Base-by-base conservation (phyloP, 2,329 filamentous ascomycete genomes). In the Cladosporium sp. region DNA sequence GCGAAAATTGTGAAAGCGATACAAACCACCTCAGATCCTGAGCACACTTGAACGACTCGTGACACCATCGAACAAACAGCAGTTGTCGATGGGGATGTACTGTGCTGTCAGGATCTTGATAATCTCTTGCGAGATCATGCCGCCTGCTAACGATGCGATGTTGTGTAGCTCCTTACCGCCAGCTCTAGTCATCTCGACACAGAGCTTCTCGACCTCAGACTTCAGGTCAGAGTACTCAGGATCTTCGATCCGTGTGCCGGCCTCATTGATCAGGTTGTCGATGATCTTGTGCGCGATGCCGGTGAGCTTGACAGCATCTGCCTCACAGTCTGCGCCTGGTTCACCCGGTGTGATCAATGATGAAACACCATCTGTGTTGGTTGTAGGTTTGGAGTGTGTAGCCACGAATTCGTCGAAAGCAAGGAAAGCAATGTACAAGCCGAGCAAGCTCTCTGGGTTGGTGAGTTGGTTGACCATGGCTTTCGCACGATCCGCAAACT, bases 81-180 rank as follows among this genome's bases (percentile, higher is more conserved):
- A 83, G 60, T 86, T 85, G 68, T 86, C 82, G 8, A 86, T 75
- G 1, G 84, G 84, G 10, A 85, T 76, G 67, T 87, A 87, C 71
- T 87, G 84, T 66, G 81, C 79, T n/a, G 84, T 87, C 44, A 93
- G 83, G 72, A 85, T 81, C 71, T 99, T 99, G 76, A 99, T 95
- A 61, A 93, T 84, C 76, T 99, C 94, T 74, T 99, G 95, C n/a
- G 93, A 91, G 48, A 95, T 88, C 78, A 99, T 88, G 3, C 94
- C 95, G 28, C 94, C 95, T 1, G 87, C 88, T 57, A 96, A 76
- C 24, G 92, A 87, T 32, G 92, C 89, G 57, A 95, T 89, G 70
- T 97, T 97, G 77, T 99, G 94, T 59, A 99, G 77, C 72, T 99
- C 95, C 55, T 86, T 89, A 25, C 90, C 90, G 48, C 84, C 86